These are phyloP conservation scores for Cladosporium cucumerinum DNA, from an alignment of 2,329 filamentous ascomycete genomes.

Conservation along the genomic window DNA sequence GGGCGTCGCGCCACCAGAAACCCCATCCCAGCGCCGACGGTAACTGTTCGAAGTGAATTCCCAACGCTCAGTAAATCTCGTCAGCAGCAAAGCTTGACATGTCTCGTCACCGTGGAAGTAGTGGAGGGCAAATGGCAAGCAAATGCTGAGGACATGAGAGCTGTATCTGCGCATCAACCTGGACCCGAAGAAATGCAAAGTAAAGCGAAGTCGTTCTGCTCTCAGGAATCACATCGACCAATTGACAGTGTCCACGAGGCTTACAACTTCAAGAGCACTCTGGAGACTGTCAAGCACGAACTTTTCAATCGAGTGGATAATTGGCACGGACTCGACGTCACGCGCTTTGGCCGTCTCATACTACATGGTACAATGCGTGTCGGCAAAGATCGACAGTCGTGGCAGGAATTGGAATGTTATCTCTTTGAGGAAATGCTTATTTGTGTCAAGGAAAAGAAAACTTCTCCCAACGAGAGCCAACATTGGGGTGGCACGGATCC, in stretches of 20 bases:
- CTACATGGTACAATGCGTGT: conserved; percentile 87
- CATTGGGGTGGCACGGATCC: conserved; percentile 54
- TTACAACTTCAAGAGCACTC: conserved; percentile 59
- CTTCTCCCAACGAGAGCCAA: conserved; percentile 46
- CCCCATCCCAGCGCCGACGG: conserved; percentile 82
- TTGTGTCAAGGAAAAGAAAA: conserved; percentile 96
- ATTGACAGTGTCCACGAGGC: conserved; percentile 52
- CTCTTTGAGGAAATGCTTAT: conserved; percentile 99
- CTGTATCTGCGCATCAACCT: conserved; percentile 37
- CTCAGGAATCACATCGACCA: conserved; percentile 41
- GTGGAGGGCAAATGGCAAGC: conserved; percentile 88
- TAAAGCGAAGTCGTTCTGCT: conserved; percentile 27
- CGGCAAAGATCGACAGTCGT: conserved; percentile 91
- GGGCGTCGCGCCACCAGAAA: conserved; percentile 70
- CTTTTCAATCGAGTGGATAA: conserved; percentile 88
- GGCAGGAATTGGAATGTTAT: conserved; percentile 97
- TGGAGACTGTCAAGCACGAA: conserved; percentile 83
- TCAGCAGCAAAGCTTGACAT: conserved; percentile 92
- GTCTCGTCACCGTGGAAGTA: conserved; percentile 89
- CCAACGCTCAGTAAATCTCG: conserved; percentile 88
- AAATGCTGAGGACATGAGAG: conserved; percentile 72
- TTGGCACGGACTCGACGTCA: conserved; percentile 95
- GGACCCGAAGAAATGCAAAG: neutral
- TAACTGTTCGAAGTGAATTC: conserved; percentile 96
- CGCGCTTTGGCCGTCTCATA: conserved; percentile 85